phyloP scores from a whole-genome alignment of 1,284 basidiomycete species.

The Marasmius tenuissimus region DNA sequence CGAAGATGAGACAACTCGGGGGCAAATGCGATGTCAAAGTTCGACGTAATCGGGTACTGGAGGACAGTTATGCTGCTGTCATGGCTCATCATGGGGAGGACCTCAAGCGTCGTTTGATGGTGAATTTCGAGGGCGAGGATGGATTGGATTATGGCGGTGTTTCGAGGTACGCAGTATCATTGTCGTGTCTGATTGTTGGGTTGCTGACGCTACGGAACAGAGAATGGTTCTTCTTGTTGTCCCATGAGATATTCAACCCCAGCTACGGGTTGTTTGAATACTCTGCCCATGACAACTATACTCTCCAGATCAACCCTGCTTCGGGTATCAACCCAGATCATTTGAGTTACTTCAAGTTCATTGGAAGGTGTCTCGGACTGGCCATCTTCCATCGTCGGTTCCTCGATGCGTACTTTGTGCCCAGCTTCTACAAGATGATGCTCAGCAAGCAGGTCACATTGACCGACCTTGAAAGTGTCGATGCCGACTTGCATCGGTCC shows the following conservation, averaged over 20 bases:
- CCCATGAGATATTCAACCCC: conserved; percentile 98
- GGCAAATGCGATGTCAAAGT: conserved; percentile 99
- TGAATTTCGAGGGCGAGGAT: conserved; percentile 99
- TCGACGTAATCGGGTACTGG: conserved; percentile 89
- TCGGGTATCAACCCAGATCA: conserved; percentile 99
- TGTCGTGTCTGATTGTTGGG: neutral
- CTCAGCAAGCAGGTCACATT: conserved; percentile 84
- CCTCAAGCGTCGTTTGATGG: conserved; percentile 95
- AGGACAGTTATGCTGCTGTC: conserved; percentile 95
- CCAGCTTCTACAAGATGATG: conserved; percentile 99
- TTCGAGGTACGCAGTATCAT: conserved; percentile 63
- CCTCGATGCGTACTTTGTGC: conserved; percentile 98
- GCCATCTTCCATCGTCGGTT: conserved; percentile 99
- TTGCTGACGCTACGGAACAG: conserved; percentile 37
- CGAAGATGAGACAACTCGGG: conserved; percentile 83
- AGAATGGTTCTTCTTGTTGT: conserved; percentile 99
- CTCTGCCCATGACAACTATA: conserved; percentile 99
- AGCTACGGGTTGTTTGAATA: conserved; percentile 99
- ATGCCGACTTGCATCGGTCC: conserved; percentile 88
- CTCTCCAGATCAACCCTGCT: conserved; percentile 96
- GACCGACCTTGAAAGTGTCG: conserved; percentile 88
- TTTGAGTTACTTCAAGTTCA: conserved; percentile 99
- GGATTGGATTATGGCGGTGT: conserved; percentile 98
- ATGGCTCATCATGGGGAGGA: conserved; percentile 95
- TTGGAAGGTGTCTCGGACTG: conserved; percentile 90